Evolutionary conservation across 768 basidiomycete genomes (phyloP), one percentile per base, ranked within the genome.

Genomic region (Glaciozyma martinii): DNA sequence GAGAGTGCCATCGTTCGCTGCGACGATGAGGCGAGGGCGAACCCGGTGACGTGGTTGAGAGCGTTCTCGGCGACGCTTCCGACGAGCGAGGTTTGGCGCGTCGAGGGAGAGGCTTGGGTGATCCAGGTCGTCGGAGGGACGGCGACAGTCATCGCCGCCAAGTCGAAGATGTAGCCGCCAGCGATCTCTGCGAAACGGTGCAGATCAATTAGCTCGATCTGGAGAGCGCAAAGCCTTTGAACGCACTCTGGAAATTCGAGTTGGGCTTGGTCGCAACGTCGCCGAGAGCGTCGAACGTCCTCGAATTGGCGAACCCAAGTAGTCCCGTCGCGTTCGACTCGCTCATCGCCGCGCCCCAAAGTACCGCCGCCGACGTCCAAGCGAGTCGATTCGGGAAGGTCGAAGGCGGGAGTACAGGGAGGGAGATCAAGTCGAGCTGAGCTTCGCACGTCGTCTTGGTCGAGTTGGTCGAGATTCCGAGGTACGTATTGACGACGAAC

Each of bases 131-230:
- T 42, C 1, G 40, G 1, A 29, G 44, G 58, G 18, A 59, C 57
- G 18, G 52, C n/a, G 25, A 59, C 9, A 29, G 49, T 21, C 46
- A 67, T 27, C 12, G n/a, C n/a, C 12, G 62, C 40, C 3, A 67
- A 25, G 55, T 67, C 66, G 21, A 21, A 67, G 0, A 43, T 56
- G 50, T 43, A 63, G 1, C 66, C 66, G 8, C 40, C 66, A 5
- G 46, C 47, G 42, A 67, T 61, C 23, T 43, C 37, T 40, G 37
- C 37, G 37, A 40, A 13, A 2, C 37, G 37, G 15, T 3, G 10
- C 37, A 40, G 37, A 8, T 40, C 37, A 40, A 13, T 40, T 13
- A 13, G 7, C 5, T n/a, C n/a, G n/a, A 40, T 6, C 12, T 40
- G 37, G n/a, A 13, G 37, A 40, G 37, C 10, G 15, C 37, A 13